Evolutionary conservation across 2,329 filamentous ascomycete genomes (phyloP).

Genomic region (Pleomassaria siparia): DNA sequence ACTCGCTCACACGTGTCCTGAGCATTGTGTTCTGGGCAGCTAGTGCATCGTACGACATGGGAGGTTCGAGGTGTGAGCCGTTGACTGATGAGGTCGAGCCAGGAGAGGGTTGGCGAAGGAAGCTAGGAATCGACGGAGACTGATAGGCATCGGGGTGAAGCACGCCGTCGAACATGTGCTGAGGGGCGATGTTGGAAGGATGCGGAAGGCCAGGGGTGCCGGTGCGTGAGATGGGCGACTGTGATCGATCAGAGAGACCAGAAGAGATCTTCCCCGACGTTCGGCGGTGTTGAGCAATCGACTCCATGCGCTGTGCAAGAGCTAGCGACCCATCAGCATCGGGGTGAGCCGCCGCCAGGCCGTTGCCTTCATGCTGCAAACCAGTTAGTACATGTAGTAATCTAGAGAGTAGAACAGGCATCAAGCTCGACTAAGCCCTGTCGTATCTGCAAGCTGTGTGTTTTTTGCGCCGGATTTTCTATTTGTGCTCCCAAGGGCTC

Average conservation of each 20-base stretch:
- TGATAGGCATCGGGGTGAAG: constrained; percentile 72
- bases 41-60: constrained; percentile 78
- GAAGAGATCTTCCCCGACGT: constrained; percentile 72
- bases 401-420: too few relatives aligned
- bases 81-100: constrained; percentile 60
- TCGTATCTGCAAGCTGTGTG: too few relatives aligned
- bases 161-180: constrained; percentile 77
- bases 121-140: constrained; percentile 49
- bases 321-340: constrained; percentile 58
- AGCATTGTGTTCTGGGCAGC: constrained; percentile 78
- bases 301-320: too few relatives aligned
- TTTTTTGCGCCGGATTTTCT: too few relatives aligned
- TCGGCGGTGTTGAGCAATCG: constrained; percentile 64
- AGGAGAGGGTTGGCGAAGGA: constrained; percentile 56
- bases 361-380: constrained; percentile 47
- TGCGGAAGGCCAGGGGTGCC: constrained; percentile 73
- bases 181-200: constrained; percentile 67
- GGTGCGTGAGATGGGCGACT: constrained; percentile 78
- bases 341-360: constrained; percentile 57
- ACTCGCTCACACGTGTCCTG: constrained; percentile 92
- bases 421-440: too few relatives aligned
- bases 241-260: constrained; percentile 71
- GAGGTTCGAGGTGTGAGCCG: constrained; percentile 65
- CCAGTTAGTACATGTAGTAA: background rate
- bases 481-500: background rate